Evolutionary conservation across 805 yeast genomes (phyloP).

Genomic region (Huiozyma sinensis): DNA sequence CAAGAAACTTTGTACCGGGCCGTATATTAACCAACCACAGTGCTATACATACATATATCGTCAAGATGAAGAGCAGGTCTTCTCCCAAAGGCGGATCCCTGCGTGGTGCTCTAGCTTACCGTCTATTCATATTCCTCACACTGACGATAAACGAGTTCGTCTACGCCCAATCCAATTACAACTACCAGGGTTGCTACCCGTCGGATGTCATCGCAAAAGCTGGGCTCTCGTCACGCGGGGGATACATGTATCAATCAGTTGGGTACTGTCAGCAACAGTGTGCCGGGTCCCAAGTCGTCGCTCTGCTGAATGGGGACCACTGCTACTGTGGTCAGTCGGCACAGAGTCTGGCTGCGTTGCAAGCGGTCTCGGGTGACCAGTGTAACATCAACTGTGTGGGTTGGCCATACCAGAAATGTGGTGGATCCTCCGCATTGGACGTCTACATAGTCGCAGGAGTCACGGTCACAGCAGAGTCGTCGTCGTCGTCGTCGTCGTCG

Average conservation of each 20-base stretch:
- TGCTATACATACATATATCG: neutral
- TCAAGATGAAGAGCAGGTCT: neutral
- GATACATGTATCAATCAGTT: conserved; percentile 49
- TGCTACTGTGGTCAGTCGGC: conserved; percentile 68
- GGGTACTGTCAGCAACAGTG: conserved; percentile 47
- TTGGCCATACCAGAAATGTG: conserved; percentile 53
- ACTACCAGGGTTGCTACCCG: conserved; percentile 30
- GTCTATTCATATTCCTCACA: neutral
- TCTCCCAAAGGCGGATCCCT: too few relatives aligned
- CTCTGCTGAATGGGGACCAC: conserved; percentile 39
- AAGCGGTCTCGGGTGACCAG: conserved; percentile 29
- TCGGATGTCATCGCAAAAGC: conserved; percentile 16
- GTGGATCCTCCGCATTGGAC: conserved; percentile 41
- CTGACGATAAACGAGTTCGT: neutral
- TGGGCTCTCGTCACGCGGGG: conserved; percentile 31
- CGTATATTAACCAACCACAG: too few relatives aligned
- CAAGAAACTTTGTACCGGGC: too few relatives aligned
- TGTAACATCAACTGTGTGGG: conserved; percentile 49
- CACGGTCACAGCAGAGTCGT: neutral
- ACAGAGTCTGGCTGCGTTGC: conserved; percentile 17
- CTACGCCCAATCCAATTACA: conserved; percentile 4
- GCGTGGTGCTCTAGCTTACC: too few relatives aligned
- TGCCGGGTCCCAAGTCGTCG: conserved; percentile 37
- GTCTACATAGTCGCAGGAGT: conserved; percentile 31
- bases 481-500: conserved; percentile 1